phyloP scores from a whole-genome alignment of 305 asterid species.

The Vinca major region DNA sequence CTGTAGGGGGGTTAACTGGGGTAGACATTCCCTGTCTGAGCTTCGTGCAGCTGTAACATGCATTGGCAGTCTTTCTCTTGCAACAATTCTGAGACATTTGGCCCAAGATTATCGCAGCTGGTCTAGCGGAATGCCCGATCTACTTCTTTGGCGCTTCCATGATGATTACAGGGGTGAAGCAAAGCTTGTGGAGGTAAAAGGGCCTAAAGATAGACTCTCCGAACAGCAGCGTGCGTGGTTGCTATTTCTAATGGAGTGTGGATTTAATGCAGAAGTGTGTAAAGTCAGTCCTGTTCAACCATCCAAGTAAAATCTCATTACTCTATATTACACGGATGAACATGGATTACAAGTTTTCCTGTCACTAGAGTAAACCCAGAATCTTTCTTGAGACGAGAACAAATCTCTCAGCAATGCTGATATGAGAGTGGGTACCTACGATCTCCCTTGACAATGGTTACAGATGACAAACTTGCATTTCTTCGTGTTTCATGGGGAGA shows the following conservation, averaged over 20 bases:
- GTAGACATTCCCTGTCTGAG: conserved; percentile 54
- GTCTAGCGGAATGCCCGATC: conserved; percentile 98
- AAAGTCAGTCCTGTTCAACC: conserved; percentile 49
- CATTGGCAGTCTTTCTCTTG: conserved; percentile 72
- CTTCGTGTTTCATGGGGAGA: no score
- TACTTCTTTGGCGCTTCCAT: conserved; percentile 80
- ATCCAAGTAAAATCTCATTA: no score
- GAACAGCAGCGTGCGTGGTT: conserved; percentile 99
- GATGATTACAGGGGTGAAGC: conserved; percentile 75
- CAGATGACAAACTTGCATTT: no score
- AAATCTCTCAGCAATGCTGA: no score
- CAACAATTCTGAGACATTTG: conserved; percentile 66
- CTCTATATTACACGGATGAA: no score
- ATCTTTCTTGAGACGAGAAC: no score
- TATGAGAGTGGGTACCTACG: no score
- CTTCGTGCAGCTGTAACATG: conserved; percentile 79
- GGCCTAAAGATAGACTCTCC: conserved; percentile 82
- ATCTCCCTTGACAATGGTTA: no score
- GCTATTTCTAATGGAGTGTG: conserved; percentile 67
- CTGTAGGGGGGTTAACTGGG: conserved; percentile 92
- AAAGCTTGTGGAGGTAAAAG: conserved; percentile 95
- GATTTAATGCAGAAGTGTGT: conserved; percentile 77
- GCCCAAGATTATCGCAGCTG: conserved; percentile 92
- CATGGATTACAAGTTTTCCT: no score
- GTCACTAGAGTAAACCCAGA: no score